phyloP scores from a whole-genome alignment of 78 protist genomes.

The Acrasis kona region DNA sequence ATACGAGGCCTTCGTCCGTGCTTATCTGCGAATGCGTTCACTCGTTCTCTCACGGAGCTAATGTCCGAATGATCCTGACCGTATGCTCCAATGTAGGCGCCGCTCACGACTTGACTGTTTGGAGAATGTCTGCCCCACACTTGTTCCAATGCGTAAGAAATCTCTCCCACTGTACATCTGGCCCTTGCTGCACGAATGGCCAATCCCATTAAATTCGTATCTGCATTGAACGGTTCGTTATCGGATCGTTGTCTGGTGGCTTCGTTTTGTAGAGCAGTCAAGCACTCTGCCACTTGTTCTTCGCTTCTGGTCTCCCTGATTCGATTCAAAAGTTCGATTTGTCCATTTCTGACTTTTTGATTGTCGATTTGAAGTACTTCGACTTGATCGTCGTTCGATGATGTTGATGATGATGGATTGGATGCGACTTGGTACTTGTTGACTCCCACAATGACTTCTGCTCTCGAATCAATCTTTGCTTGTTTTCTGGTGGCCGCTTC shows the following conservation, averaged over 20 bases:
- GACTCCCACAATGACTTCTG: slow-evolving; percentile 90
- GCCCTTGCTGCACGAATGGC: slow-evolving; percentile 78
- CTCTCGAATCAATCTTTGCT: slow-evolving; percentile 85
- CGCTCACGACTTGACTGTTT: slow-evolving; percentile 36
- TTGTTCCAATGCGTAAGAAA: slow-evolving; percentile 74
- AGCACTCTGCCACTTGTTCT: neutral
- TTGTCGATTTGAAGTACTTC: slow-evolving; percentile 72
- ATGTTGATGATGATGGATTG: slow-evolving; percentile 9
- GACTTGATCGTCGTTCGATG: slow-evolving; percentile 48
- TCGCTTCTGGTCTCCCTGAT: neutral
- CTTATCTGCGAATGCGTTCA: slow-evolving; percentile 37
- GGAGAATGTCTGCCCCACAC: slow-evolving; percentile 45
- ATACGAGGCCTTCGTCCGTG: slow-evolving; percentile 90
- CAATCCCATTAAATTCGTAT: slow-evolving; percentile 46
- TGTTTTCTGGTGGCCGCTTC: slow-evolving; percentile 87
- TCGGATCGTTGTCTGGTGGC: no score
- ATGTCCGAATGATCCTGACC: neutral
- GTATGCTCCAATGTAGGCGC: slow-evolving; percentile 58
- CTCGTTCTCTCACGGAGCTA: neutral
- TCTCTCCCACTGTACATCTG: slow-evolving; percentile 92
- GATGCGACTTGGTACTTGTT: slow-evolving; percentile 52
- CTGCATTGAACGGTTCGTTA: no score
- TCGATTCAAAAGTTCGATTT: slow-evolving; percentile 1
- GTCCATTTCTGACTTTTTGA: slow-evolving; percentile 39
- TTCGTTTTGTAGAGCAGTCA: slow-evolving; percentile 52